phyloP scores from a whole-genome alignment of 2,329 filamentous ascomycete species.

The Cadophora luteo-olivacea region DNA sequence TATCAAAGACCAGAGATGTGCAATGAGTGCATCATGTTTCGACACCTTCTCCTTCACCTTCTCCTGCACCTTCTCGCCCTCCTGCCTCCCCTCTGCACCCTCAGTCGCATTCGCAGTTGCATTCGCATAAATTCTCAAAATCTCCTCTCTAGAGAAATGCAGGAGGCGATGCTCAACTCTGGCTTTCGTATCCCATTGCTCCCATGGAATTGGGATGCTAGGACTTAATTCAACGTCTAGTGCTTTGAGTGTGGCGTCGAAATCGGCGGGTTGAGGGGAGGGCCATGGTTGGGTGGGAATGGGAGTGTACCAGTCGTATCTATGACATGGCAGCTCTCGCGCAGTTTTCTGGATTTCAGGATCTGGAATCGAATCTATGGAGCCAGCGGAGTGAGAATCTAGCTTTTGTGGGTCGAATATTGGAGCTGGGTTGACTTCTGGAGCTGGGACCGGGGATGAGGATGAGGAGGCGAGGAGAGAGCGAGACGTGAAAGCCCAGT shows the following conservation, averaged over 20 bases:
- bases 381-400: conserved; percentile 45
- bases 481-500: conserved; percentile 48
- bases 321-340: conserved; percentile 51
- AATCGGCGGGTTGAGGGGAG: conserved; percentile 33
- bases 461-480: conserved; percentile 10
- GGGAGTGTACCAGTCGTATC: conserved; percentile 53
- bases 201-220: conserved; percentile 49
- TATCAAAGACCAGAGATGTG: conserved; percentile 54
- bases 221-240: conserved; percentile 36
- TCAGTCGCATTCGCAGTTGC: conserved; percentile 27
- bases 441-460: no score
- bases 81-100: not conserved
- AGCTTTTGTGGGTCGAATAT: conserved; percentile 51
- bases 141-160: conserved; percentile 47
- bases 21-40: conserved; percentile 53
- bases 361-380: conserved; percentile 40
- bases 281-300: conserved; percentile 34
- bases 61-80: no score
- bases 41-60: conserved; percentile 43
- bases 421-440: conserved; percentile 39
- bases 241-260: conserved; percentile 35
- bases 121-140: conserved; percentile 46
- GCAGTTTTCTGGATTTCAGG: conserved; percentile 42
- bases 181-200: conserved; percentile 49
- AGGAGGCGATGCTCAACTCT: conserved; percentile 46